Conservation (phyloP, 129 eudicot genomes). For the Rutidosis leptorrhynchoides region DNA sequence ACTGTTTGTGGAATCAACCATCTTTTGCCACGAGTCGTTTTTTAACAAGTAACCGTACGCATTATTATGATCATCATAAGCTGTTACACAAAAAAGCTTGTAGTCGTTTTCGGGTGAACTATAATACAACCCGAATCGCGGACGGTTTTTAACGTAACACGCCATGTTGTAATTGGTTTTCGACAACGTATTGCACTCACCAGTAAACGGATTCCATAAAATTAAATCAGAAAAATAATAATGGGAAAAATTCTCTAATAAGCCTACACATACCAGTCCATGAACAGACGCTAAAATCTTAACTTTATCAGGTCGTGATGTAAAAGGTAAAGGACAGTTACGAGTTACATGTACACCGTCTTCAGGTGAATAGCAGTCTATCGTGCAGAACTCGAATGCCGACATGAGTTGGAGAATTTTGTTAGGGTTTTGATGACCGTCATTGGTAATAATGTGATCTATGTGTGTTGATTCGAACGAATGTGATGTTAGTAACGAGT, state of each 20-base stretch:
- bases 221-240: not conserved
- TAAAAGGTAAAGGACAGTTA: not conserved
- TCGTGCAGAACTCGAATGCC: not conserved
- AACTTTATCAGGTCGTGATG: not conserved
- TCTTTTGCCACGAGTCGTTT: constrained; percentile 12
- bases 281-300: not conserved
- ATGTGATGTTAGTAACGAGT: not conserved
- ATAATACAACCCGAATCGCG: not conserved
- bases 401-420: no score
- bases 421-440: not conserved
- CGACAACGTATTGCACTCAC: constrained; percentile 13
- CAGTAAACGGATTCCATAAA: constrained; percentile 18
- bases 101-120: constrained; percentile 7
- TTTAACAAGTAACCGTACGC: constrained; percentile 14
- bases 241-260: not conserved
- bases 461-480: not conserved
- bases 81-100: not conserved
- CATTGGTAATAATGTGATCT: not conserved
- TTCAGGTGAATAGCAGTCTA: constrained; percentile 20
- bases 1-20: not conserved
- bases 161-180: not conserved
- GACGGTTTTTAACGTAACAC: no score
- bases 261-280: constrained; percentile 17
- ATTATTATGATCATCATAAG: not conserved
- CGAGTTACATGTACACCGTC: not conserved